Conservation (phyloP, 169 alveolate genomes). For the Eimeria maxima region DNA sequence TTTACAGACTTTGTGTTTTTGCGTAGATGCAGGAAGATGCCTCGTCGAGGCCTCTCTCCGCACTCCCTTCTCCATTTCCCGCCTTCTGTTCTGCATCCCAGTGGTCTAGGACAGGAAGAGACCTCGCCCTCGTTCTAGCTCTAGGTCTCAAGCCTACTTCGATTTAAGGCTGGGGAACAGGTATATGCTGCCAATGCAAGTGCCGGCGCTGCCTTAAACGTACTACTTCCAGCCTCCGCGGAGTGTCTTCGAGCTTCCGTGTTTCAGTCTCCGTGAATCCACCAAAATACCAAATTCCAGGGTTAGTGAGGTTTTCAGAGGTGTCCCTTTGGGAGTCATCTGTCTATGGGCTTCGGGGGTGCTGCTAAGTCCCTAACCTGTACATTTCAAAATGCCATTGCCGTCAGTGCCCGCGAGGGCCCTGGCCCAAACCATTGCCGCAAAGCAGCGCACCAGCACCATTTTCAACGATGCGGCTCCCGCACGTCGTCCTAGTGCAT, state of each 20-base stretch:
- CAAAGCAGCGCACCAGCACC: slow-evolving; percentile 72
- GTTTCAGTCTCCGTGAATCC: background rate
- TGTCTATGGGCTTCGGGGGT: background rate
- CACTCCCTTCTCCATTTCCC: background rate
- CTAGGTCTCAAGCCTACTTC: slow-evolving; percentile 3
- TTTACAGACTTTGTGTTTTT: slow-evolving; percentile 5
- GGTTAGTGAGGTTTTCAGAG: background rate
- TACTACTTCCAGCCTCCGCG: background rate
- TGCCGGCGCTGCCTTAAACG: background rate
- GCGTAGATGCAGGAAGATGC: slow-evolving; percentile 42
- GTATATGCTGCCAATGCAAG: background rate
- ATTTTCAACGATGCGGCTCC: slow-evolving; percentile 19
- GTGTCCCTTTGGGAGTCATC: background rate
- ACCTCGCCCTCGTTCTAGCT: background rate
- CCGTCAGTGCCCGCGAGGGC: slow-evolving; percentile 62
- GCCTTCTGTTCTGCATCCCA: background rate
- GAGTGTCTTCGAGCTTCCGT: background rate
- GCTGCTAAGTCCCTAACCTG: background rate
- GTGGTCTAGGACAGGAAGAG: slow-evolving; percentile 22
- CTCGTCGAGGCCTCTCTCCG: slow-evolving; percentile 4
- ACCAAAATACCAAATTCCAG: background rate
- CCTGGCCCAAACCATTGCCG: slow-evolving; percentile 62
- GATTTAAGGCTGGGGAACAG: background rate
- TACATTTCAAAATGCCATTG: slow-evolving; percentile 19
- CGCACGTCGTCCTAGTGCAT: slow-evolving; percentile 65